Conservation (phyloP, 106 monocot genomes). For the Agapanthus africanus region DNA sequence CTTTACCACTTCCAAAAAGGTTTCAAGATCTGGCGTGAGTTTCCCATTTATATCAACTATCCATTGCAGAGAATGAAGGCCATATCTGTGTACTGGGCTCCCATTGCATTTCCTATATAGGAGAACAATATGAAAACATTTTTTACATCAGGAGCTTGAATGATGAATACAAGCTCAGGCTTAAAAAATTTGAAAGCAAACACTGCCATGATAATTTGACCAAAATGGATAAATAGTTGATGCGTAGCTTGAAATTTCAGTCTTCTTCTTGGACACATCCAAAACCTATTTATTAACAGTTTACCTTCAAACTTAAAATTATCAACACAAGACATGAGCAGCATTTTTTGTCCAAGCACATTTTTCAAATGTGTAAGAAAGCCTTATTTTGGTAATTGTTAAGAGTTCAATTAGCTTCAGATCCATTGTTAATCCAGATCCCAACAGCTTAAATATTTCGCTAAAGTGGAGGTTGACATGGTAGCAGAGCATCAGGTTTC, state of each 20-base stretch:
- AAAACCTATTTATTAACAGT: no score
- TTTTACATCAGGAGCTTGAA: neutral
- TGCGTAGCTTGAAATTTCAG: no score
- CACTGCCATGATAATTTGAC: no score
- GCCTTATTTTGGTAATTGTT: neutral
- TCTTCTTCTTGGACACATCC: neutral
- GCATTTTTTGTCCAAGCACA: neutral
- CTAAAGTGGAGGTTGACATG: no score
- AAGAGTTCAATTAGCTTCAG: no score
- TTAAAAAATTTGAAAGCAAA: neutral
- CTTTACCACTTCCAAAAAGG: constrained; percentile 25
- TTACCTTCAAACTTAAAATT: no score
- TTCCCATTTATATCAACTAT: constrained; percentile 29
- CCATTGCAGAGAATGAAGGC: constrained; percentile 26
- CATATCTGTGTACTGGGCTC: constrained; percentile 21
- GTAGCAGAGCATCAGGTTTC: no score
- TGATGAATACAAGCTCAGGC: no score
- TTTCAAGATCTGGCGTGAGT: constrained; percentile 20
- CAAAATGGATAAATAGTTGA: no score
- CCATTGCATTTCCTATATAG: constrained; percentile 20
- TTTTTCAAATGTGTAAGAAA: neutral
- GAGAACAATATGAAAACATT: neutral
- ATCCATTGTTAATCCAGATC: no score
- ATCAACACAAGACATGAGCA: neutral
- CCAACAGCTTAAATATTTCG: no score